Conservation (phyloP, 768 basidiomycete genomes). For the Lepiota subincarnata region DNA sequence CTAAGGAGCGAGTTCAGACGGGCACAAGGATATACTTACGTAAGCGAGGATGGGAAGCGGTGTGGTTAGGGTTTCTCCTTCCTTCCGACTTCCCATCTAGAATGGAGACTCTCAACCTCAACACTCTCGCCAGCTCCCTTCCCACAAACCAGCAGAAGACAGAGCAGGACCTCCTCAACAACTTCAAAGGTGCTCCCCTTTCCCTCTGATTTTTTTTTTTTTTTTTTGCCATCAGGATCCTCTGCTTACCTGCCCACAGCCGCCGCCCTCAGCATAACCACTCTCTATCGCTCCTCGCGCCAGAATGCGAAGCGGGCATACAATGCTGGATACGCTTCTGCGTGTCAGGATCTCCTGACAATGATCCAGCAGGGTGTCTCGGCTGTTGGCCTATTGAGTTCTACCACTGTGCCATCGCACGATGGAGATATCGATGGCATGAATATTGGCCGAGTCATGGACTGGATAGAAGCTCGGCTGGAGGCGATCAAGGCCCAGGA, state of each 20-base stretch:
- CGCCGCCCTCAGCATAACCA: constrained; percentile 81
- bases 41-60: not conserved
- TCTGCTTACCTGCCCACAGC: constrained; percentile 36
- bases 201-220: constrained; percentile 19
- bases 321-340: constrained; percentile 74
- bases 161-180: constrained; percentile 76
- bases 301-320: constrained; percentile 77
- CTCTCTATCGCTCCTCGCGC: constrained; percentile 75
- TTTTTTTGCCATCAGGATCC: constrained; percentile 9
- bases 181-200: constrained; percentile 63
- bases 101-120: constrained; percentile 78
- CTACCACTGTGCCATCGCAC: constrained; percentile 35
- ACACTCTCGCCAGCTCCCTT: constrained; percentile 72
- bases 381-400: constrained; percentile 41
- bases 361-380: constrained; percentile 86
- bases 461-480: constrained; percentile 79
- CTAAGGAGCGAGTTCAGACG: constrained; percentile 4
- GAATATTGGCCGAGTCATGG: constrained; percentile 78
- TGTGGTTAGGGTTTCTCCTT: not conserved
- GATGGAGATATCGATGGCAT: constrained; percentile 53
- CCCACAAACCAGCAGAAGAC: constrained; percentile 71
- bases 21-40: not conserved
- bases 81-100: constrained; percentile 8
- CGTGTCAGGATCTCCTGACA: constrained; percentile 74
- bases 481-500: constrained; percentile 72